Evolutionary conservation across 352 stramenopile genomes (phyloP), one percentile per base, ranked within the genome.

Genomic region (Pythium biforme): DNA sequence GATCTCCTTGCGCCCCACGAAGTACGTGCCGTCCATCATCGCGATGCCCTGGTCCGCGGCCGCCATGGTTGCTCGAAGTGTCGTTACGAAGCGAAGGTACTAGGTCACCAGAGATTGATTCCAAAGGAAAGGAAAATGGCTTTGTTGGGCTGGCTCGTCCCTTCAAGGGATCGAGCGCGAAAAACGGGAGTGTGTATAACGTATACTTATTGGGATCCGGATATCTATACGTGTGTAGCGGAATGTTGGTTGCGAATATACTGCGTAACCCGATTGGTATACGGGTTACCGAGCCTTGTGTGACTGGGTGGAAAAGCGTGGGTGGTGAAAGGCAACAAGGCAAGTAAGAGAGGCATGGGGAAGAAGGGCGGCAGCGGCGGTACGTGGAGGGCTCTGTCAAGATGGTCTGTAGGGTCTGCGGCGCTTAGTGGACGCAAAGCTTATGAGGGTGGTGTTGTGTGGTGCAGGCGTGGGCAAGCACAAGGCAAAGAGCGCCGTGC

Each of bases 21-120:
- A 98, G 84, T 98, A 98, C 62, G 95, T 97, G 62, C 89, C 87
- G 76, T 98, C 94, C 95, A 98, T 98, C 78, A 98, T 97, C 57
- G 89, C 92, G 75, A 95, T 95, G 69, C 78, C 90, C 81, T 95
- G 83, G 63, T 94, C 87, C 26, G 83, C 81, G 39, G 81, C 76
- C 56, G 83, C 77, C 85, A 92, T 94, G 51, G 47, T 67, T 4
- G 29, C 58, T 39, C 25, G 31, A 43, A 23, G 20, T 4, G 20
- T 29, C 54, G n/a, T 22, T 19, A 53, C 8, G 17, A 27, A 46
- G 58, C 29, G 22, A 65, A 15, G 25, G 2, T 25, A 39, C n/a
- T n/a, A n/a, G n/a, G n/a, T n/a, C n/a, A n/a, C n/a, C n/a, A n/a
- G n/a, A n/a, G n/a, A n/a, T n/a, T n/a, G n/a, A n/a, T n/a, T n/a